Base-by-base conservation (phyloP, 108 stramenopile species). In the Nannochloropsis granulata region DNA sequence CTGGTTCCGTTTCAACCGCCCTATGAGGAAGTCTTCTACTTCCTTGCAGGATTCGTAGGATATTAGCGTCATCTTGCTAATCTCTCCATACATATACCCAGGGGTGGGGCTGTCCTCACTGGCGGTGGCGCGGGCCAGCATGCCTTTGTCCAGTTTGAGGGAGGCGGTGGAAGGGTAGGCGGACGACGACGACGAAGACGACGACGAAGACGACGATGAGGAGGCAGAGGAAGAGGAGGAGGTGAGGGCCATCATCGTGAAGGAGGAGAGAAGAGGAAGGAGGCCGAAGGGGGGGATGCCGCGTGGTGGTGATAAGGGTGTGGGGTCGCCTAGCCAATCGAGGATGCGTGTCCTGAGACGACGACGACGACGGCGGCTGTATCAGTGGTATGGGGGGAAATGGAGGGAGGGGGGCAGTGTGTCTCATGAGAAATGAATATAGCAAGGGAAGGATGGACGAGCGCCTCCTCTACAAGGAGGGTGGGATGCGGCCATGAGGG, bases 41-140 rank as follows among this genome's bases (percentile, higher is more conserved):
- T 97, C 94, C 23, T 84, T 43, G 86, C 93, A 94, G 3, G 89
- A 92, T 78, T 92, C 90, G 81, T 93, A 94, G 81, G 93, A 91
- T 25, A 92, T 90, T 25, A 93, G 89, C 21, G 95, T 93, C 88
- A 93, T 94, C 86, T 94, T 94, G 86, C 95, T 94, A 81, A 99
- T 96, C 87, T 99, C 98, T 25, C 92, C 91, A 90, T 96, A 97
- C 91, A 99, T 91, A 91, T 99, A 99, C 23, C 96, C 98, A 1
- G 98, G 98, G 14, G 96, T 97, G 23, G 97, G 98, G 42, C 93
- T 91, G 45, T 94, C 92, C 87, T 95, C 93, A 78, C 82, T 84
- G 24, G 84, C 81, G 23, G 88, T 88, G 56, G 88, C 88, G 34
- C 82, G 45, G 43, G 84, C 81, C 45, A 88, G 45, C 83, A 88